Base-by-base conservation (phyloP, 2,329 filamentous ascomycete genomes). In the Claviceps citrina region DNA sequence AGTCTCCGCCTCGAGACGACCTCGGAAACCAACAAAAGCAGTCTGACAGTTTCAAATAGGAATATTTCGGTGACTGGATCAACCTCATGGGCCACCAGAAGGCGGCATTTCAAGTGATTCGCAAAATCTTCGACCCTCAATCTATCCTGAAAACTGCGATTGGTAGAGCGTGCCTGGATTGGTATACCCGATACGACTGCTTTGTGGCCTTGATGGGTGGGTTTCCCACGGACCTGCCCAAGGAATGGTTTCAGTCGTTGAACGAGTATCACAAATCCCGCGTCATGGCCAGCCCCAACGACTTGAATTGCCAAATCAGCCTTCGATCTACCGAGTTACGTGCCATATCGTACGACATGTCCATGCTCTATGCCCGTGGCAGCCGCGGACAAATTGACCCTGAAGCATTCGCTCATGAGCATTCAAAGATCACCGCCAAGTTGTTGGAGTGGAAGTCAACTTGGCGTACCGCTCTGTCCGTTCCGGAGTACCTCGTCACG, bases 11-110 rank as follows among this genome's bases (percentile, higher is more conserved):
- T 16, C n/a, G 36, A 8, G 36, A 24, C 25, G 16, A 22, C 9
- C 13, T 3, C 4, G n/a, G 13, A 16, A 4, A 15, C 34, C 13
- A 24, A 25, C 30, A 13, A 22, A 38, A 51, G 42, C 13, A 13
- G 1, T 26, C 24, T 28, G 36, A 40, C n/a, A 15, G 28, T 32
- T 24, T 22, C n/a, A 24, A 18, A 32, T 51, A 94, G 85, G 91
- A 96, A 61, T 93, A 86, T 51, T 70, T 96, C 34, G 91, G 91
- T 10, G 91, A 98, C 55, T 96, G 86, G 86, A 76, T 93, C 39
- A 95, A 93, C 51, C 67, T 96, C 13, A 80, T 91, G 60, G 84
- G 86, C 18, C 91, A 96, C 56, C 87, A 95, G 56, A 85, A 81
- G 54, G 91, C 89, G 9, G 91, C 91, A 0, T 76, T 82, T 53